Evolutionary conservation across 2,329 filamentous ascomycete species (phyloP).

Genomic region (Dactylellina haptotyla): DNA sequence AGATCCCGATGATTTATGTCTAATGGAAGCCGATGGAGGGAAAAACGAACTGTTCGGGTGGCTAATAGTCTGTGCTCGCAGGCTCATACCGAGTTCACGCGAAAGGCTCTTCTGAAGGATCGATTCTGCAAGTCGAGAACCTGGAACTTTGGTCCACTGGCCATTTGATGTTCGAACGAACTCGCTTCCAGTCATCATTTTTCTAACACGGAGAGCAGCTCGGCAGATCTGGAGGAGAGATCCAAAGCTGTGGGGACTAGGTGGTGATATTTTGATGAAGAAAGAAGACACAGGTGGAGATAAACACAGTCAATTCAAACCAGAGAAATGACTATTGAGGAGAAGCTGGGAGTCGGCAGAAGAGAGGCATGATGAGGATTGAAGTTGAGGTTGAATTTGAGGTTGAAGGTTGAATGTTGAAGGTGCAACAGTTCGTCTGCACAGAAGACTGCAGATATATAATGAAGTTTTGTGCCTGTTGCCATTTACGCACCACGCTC

Average conservation of each 20-base stretch:
- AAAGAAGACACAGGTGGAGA: too few relatives aligned
- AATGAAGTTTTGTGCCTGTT: too few relatives aligned
- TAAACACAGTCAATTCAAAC: too few relatives aligned
- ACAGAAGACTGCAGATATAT: too few relatives aligned
- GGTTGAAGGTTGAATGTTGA: too few relatives aligned
- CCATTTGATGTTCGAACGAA: slow-evolving; percentile 31
- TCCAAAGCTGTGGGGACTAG: neutral
- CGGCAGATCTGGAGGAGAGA: neutral
- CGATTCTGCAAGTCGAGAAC: slow-evolving; percentile 32
- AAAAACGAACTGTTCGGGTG: slow-evolving; percentile 26
- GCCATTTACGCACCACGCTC: too few relatives aligned
- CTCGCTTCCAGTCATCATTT: slow-evolving; percentile 38
- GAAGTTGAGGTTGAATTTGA: too few relatives aligned
- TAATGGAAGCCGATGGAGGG: slow-evolving; percentile 29
- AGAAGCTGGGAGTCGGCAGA: too few relatives aligned
- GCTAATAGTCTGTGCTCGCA: slow-evolving; percentile 35
- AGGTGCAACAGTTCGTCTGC: too few relatives aligned
- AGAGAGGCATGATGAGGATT: too few relatives aligned
- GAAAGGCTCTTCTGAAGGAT: slow-evolving; percentile 42
- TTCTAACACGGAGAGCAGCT: neutral
- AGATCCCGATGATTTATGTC: neutral
- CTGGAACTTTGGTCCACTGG: slow-evolving; percentile 36
- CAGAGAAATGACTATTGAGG: too few relatives aligned
- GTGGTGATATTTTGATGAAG: too few relatives aligned
- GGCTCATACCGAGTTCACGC: slow-evolving; percentile 34